Conservation (phyloP, 1,139 yeast genomes). For the Schwanniomyces etchellsii region DNA sequence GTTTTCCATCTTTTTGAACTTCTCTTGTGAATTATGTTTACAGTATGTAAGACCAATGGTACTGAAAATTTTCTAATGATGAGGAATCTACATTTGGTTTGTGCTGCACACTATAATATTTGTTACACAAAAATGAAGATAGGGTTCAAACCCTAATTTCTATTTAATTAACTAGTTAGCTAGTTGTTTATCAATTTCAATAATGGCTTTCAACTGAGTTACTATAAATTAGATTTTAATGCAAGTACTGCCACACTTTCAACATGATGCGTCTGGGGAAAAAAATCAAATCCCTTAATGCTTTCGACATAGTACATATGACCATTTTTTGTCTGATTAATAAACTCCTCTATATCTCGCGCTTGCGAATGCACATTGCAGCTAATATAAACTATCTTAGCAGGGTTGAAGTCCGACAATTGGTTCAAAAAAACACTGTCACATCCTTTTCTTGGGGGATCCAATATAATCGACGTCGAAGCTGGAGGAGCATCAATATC, state of each 20-base stretch:
- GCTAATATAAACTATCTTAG: slow-evolving; percentile 83
- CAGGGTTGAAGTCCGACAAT: slow-evolving; percentile 75
- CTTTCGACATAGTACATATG: slow-evolving; percentile 64
- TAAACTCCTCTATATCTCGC: slow-evolving; percentile 80
- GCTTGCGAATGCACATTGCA: slow-evolving; percentile 99
- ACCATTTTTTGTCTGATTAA: slow-evolving; percentile 63
- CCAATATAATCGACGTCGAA: slow-evolving; percentile 83
- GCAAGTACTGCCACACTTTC: slow-evolving; percentile 86
- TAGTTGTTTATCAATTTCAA: too few relatives aligned
- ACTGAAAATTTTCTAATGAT: slow-evolving; percentile 1
- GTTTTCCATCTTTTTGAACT: slow-evolving; percentile 78
- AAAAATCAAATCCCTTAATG: slow-evolving; percentile 90
- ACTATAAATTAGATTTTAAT: too few relatives aligned
- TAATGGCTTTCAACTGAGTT: too few relatives aligned
- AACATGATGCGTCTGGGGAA: slow-evolving; percentile 97
- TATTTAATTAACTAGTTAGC: too few relatives aligned
- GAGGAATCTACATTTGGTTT: too few relatives aligned
- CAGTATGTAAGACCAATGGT: too few relatives aligned
- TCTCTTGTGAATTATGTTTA: neutral
- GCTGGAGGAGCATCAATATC: slow-evolving; percentile 65
- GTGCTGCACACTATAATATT: too few relatives aligned
- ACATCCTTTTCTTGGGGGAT: slow-evolving; percentile 97
- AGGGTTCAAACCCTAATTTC: too few relatives aligned
- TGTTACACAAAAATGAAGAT: too few relatives aligned
- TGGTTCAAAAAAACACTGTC: slow-evolving; percentile 84